Evolutionary conservation across 1,284 basidiomycete genomes (phyloP), one percentile per base, ranked within the genome.

Genomic region (Ceratobasidium sp.): DNA sequence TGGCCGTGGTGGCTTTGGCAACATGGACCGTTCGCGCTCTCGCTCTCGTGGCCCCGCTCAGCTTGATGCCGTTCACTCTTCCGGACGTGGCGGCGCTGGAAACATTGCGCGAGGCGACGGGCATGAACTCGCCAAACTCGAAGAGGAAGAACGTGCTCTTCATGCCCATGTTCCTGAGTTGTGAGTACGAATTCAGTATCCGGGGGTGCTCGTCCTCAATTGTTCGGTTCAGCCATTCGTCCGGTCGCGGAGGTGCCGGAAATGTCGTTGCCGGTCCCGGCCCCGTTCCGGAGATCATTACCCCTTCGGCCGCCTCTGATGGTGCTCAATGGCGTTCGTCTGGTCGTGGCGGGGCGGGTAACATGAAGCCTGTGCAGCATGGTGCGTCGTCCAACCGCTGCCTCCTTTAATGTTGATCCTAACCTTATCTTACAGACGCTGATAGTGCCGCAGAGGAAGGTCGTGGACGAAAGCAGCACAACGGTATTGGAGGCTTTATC

Each of bases 1-100:
- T 8, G 91, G 91, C 0, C 86, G 92, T 19, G 92, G 92, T 27
- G 92, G 92, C 6, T 85, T 82, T 0, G 92, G 92, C 0, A 93
- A 93, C 79, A 85, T 92, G 54, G 80, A 82, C 51, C 74, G 74
- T 9, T 77, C 77, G 47, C 77, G 76, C 22, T 79, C 79, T 31
- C 78, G 79, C 59, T 77, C 76, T 31, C 77, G 71, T 29, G 76
- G 57, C 17, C 74, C 65, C 24, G 31, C 50, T 17, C 41, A 29
- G 9, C 71, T 51, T 48, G 57, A 71, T 36, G 29, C 64, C 44
- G 64, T 76, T 22, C 73, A 75, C 62, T 77, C 77, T 27, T 75
- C 76, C 7, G 79, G 80, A 19, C 78, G 80, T 15, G 80, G 80
- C 36, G 80, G 80, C 67, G 78, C 76, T 19, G 80, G 80, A 2